Percentiles rank a stretch among this genome's conserved stretches.
phyloP scores from a whole-genome alignment of 352 stramenopile species.

The Globisporangium rhizosaccharum region DNA sequence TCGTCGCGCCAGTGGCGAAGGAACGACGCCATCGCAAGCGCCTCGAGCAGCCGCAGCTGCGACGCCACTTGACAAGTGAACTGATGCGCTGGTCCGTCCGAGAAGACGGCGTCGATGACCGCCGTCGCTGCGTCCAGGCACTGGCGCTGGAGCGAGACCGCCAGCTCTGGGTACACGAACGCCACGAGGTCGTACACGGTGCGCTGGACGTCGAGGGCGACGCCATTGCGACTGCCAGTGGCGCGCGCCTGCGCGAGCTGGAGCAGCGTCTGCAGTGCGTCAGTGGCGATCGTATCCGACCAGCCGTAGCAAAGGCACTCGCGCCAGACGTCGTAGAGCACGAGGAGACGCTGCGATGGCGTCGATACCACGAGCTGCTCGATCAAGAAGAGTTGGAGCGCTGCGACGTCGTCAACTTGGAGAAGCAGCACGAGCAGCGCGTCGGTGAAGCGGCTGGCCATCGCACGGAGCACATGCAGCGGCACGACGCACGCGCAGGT shows the following conservation, averaged over 20 bases:
- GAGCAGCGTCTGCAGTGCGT: slow-evolving; percentile 31
- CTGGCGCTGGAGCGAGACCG: slow-evolving; percentile 28
- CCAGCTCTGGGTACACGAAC: slow-evolving; percentile 39
- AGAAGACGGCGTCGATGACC: slow-evolving; percentile 43
- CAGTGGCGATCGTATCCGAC: slow-evolving; percentile 25
- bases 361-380: slow-evolving; percentile 31
- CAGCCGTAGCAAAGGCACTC: slow-evolving; percentile 54
- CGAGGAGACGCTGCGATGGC: slow-evolving; percentile 32
- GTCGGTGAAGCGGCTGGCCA: slow-evolving; percentile 31
- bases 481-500: slow-evolving; percentile 21
- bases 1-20: slow-evolving; percentile 32
- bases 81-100: slow-evolving; percentile 45
- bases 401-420: slow-evolving; percentile 18
- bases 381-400: slow-evolving; percentile 42
- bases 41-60: slow-evolving; percentile 42
- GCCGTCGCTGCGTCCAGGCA: slow-evolving; percentile 39
- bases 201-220: slow-evolving; percentile 24
- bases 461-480: slow-evolving; percentile 4
- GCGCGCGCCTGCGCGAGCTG: slow-evolving; percentile 19
- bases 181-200: slow-evolving; percentile 41
- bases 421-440: slow-evolving; percentile 28
- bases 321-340: slow-evolving; percentile 53
- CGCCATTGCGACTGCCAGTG: slow-evolving; percentile 5
- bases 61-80: slow-evolving; percentile 31
- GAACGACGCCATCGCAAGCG: slow-evolving; percentile 30